phyloP scores from a whole-genome alignment of 2,329 filamentous ascomycete genomes.

The Talaromyces amestolkiae region DNA sequence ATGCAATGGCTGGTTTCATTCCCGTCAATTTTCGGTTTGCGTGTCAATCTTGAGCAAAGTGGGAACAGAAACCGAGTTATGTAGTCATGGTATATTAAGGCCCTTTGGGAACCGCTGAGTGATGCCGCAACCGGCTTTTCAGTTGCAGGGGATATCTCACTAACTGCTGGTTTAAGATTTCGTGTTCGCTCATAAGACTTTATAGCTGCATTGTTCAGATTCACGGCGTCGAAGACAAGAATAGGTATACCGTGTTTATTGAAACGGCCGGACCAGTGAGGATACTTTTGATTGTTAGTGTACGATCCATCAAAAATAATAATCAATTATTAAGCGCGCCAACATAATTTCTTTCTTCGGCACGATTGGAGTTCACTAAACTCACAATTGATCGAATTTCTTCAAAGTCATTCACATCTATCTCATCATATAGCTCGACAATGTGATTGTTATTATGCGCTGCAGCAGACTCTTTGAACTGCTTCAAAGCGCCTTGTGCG shows the following conservation, averaged over 20 bases:
- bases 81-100: conserved; percentile 1
- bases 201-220: not conserved
- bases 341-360: too few relatives aligned
- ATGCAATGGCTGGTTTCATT: not conserved
- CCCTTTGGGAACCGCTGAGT: not conserved
- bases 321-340: too few relatives aligned
- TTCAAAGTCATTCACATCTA: not conserved
- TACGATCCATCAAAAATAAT: not conserved
- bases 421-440: not conserved
- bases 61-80: conserved; percentile 1
- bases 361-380: not conserved
- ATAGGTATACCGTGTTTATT: not conserved
- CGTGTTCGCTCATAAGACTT: not conserved
- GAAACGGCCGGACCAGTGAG: not conserved
- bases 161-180: not conserved
- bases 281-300: not conserved
- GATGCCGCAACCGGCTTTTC: not conserved
- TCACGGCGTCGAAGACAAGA: not conserved
- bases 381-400: not conserved
- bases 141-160: not conserved
- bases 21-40: not conserved
- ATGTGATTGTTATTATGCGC: not conserved
- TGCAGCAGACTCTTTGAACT: not conserved
- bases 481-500: not conserved
- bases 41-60: not conserved